Evolutionary conservation across 805 yeast species (phyloP), one percentile per base, ranked within the genome.

Genomic region (Starmerella scarabaei): DNA sequence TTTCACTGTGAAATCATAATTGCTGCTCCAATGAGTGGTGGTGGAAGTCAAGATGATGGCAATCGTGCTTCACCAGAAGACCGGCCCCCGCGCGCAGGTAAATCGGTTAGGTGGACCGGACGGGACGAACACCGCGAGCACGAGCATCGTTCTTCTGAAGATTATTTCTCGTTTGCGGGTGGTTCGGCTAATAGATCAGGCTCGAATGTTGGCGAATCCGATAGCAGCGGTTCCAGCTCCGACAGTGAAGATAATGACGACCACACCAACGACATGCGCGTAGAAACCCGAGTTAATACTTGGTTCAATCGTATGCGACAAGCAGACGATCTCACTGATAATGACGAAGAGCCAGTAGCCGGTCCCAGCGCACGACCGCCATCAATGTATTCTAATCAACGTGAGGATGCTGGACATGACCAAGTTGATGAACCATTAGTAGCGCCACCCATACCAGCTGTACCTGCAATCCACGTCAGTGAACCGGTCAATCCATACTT

Each of bases 221-320:
- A 33, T 3, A 16, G 30, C 2, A 30, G 35, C 35, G 15, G 21
- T 7, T 12, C 35, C 3, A 36, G 37, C 21, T 38, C 35, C 7
- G 39, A 34, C 16, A 26, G 20, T 11, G 38, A 37, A 15, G 36
- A 42, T 3, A 37, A 41, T 14, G 30, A 33, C 16, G 48, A 41
- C 23, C 42, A 40, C 27, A 37, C 26, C 21, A 31, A 31, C 11
- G 7, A 27, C 20, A 20, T 45, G 18, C 31, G 47, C 24, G 52
- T 48, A 9, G 29, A 51, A 7, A 48, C 52, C 12, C 44, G 52
- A 3, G 49, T 49, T 1, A 48, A 48, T 24, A 48, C 52, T 11
- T 47, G 50, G 50, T 48, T 48, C 35, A 48, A 48, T 26, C 40
- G 49, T 4, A 18, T 44, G 36, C 33, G 52, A 3, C 41, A 48